These are phyloP conservation scores for Gynandropsis gynandra DNA, from an alignment of 345 rosid species.

Conservation along the genomic window DNA sequence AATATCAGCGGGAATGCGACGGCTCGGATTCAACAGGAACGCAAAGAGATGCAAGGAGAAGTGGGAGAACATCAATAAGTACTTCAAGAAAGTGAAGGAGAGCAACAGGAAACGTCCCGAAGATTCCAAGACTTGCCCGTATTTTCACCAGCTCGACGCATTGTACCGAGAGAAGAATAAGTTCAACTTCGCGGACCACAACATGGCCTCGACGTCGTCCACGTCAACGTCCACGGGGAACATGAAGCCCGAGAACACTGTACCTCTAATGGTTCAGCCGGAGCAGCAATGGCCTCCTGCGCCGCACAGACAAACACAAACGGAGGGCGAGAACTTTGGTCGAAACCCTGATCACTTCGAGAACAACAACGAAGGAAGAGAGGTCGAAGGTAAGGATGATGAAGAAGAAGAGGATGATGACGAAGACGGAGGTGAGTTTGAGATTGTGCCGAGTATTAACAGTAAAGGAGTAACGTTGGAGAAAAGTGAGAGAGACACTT, in stretches of 20 bases:
- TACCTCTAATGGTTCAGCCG: slow-evolving; percentile 55
- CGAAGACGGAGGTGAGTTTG: slow-evolving; percentile 49
- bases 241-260: slow-evolving; percentile 37
- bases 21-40: slow-evolving; percentile 57
- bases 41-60: slow-evolving; percentile 78
- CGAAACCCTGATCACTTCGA: slow-evolving; percentile 28
- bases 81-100: slow-evolving; percentile 76
- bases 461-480: slow-evolving; percentile 26
- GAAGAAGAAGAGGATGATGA: slow-evolving; percentile 46
- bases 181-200: slow-evolving; percentile 14
- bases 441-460: slow-evolving; percentile 38
- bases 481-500: slow-evolving; percentile 12
- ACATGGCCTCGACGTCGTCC: slow-evolving; percentile 18
- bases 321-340: slow-evolving; percentile 20
- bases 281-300: slow-evolving; percentile 75
- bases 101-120: slow-evolving; percentile 65
- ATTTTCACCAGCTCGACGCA: slow-evolving; percentile 64
- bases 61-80: slow-evolving; percentile 81
- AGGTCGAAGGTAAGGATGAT: slow-evolving; percentile 26
- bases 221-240: slow-evolving; percentile 18
- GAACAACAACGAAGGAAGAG: slow-evolving; percentile 28
- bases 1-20: slow-evolving; percentile 52
- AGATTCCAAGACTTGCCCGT: slow-evolving; percentile 77
- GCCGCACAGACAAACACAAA: not conserved
- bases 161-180: slow-evolving; percentile 47